A percentile compares a stretch with the other conserved stretches of the same genome.
These are phyloP conservation scores for Didymosphaeria variabile DNA, from an alignment of 2,329 filamentous ascomycete genomes.

Conservation along the genomic window DNA sequence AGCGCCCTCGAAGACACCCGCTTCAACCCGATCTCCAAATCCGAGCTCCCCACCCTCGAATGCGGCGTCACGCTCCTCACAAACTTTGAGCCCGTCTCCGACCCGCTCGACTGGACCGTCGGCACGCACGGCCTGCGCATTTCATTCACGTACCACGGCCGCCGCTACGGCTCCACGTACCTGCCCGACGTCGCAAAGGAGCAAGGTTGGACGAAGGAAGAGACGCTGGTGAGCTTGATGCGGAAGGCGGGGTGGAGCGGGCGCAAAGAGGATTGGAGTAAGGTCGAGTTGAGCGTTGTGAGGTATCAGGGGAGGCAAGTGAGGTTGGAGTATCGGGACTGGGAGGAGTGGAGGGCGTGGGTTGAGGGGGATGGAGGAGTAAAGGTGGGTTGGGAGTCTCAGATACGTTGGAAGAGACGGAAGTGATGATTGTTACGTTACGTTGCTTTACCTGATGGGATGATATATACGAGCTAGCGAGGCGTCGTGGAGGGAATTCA, in stretches of 20 bases:
- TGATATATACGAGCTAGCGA: conserved; percentile 12
- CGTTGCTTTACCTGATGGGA: neutral
- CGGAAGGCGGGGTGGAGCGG: conserved; percentile 93
- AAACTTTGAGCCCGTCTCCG: conserved; percentile 78
- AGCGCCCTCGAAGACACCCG: conserved; percentile 71
- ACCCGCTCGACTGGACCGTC: conserved; percentile 84
- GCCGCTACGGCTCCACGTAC: conserved; percentile 85
- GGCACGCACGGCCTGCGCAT: conserved; percentile 89
- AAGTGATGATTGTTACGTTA: neutral
- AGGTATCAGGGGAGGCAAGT: conserved; percentile 88
- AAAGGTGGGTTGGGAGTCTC: neutral
- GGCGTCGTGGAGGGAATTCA: conserved; percentile 12
- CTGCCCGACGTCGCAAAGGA: conserved; percentile 90
- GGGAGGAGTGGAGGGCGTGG: conserved; percentile 82
- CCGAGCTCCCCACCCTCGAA: conserved; percentile 51
- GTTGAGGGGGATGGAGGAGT: conserved; percentile 53
- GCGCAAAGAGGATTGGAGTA: conserved; percentile 71
- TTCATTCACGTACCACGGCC: conserved; percentile 77
- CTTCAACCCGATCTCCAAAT: conserved; percentile 64
- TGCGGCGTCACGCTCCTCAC: conserved; percentile 79
- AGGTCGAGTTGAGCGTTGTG: conserved; percentile 80
- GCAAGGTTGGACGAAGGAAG: conserved; percentile 94
- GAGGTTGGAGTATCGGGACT: conserved; percentile 75
- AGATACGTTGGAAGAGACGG: neutral
- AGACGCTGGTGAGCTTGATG: conserved; percentile 89